phyloP scores from a whole-genome alignment of 2,329 filamentous ascomycete genomes.

The Bipolaris victoriae region DNA sequence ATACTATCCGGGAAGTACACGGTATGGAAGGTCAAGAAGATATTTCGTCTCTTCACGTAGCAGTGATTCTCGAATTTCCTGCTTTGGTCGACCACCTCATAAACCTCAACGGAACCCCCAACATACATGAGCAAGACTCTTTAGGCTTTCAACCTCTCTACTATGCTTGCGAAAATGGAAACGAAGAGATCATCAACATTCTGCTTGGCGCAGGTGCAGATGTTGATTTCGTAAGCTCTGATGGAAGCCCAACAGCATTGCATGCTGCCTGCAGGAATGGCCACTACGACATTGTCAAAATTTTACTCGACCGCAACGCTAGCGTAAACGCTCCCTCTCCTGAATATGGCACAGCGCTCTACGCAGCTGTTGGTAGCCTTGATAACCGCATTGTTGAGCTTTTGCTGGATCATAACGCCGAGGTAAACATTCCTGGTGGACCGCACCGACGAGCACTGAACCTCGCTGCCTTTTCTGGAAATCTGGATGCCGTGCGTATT shows the following conservation, averaged over 20 bases:
- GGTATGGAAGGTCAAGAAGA: constrained; percentile 12
- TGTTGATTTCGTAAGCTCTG: constrained; percentile 13
- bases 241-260: constrained; percentile 20
- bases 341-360: constrained; percentile 24
- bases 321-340: constrained; percentile 18
- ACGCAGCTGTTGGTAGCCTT: constrained; percentile 20
- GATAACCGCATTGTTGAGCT: constrained; percentile 16
- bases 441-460: constrained; percentile 21
- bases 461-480: constrained; percentile 27
- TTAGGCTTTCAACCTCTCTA: constrained; percentile 28
- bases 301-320: constrained; percentile 22
- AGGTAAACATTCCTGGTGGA: constrained; percentile 25
- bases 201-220: constrained; percentile 26
- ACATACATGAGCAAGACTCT: constrained; percentile 27
- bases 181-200: constrained; percentile 24
- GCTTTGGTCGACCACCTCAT: constrained; percentile 28
- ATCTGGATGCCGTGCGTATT: constrained; percentile 22
- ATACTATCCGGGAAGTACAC: constrained; percentile 20
- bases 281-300: constrained; percentile 22
- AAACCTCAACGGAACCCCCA: constrained; percentile 12
- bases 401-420: constrained; percentile 21
- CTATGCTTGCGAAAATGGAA: constrained; percentile 26
- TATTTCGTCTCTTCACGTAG: constrained; percentile 28
- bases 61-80: constrained; percentile 23
- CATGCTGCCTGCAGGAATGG: constrained; percentile 23